A percentile compares a stretch with the other conserved stretches of the same genome.
phyloP scores from a whole-genome alignment of 2,329 filamentous ascomycete genomes.

The Lachnellula occidentalis region DNA sequence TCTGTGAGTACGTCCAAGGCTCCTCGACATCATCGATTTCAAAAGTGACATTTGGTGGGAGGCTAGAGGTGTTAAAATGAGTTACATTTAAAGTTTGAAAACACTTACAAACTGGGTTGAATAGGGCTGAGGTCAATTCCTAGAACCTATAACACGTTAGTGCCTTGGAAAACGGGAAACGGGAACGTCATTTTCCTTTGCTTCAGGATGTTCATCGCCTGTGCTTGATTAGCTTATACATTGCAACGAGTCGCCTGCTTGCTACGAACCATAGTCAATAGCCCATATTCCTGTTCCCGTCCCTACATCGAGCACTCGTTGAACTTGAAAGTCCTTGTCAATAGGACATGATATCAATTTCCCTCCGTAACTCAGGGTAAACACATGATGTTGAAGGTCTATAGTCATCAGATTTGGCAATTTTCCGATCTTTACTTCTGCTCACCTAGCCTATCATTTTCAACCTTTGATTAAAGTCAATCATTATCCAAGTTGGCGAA shows the following conservation, averaged over 20 bases:
- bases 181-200: background rate
- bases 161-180: too few species aligned
- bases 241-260: background rate
- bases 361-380: conserved; percentile 4
- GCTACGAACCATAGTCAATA: conserved; percentile 7
- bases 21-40: conserved; percentile 47
- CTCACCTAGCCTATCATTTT: conserved; percentile 30
- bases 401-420: too few species aligned
- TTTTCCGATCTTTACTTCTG: too few species aligned
- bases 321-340: conserved; percentile 9
- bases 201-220: conserved; percentile 22
- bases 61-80: conserved; percentile 3
- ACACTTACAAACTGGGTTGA: conserved; percentile 28
- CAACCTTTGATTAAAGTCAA: conserved; percentile 19
- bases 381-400: conserved; percentile 15
- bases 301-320: conserved; percentile 33
- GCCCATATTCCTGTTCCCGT: conserved; percentile 12
- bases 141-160: conserved; percentile 10
- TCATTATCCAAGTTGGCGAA: background rate
- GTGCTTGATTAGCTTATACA: background rate
- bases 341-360: conserved; percentile 9
- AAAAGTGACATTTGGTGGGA: conserved; percentile 46
- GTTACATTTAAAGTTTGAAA: background rate
- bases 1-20: conserved; percentile 40
- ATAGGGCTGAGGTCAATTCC: conserved; percentile 30